Conservation (phyloP, 2,329 filamentous ascomycete species). For the Myotisia sp. region DNA sequence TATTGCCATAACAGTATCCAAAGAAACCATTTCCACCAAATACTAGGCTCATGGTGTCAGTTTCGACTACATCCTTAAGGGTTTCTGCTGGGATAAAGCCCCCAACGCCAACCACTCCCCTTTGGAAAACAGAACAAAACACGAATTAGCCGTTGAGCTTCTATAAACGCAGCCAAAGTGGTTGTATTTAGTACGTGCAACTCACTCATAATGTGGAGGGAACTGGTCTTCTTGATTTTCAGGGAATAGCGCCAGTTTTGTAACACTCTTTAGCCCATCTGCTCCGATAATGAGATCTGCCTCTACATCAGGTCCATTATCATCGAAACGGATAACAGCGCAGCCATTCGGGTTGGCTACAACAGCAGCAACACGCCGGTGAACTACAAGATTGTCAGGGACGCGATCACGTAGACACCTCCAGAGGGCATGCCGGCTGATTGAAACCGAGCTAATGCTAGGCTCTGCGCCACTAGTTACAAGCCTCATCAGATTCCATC, state of each 20-base stretch:
- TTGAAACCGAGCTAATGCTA: constrained; percentile 21
- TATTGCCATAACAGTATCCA: constrained; percentile 31
- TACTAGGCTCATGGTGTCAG: constrained; percentile 29
- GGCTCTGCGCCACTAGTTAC: constrained; percentile 8
- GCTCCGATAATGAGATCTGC: constrained; percentile 32
- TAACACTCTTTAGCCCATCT: constrained; percentile 28
- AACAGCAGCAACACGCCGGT: constrained; percentile 21
- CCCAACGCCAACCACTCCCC: constrained; percentile 33
- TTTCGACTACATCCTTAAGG: constrained; percentile 19
- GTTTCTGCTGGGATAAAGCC: constrained; percentile 27
- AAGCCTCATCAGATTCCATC: constrained; percentile 20
- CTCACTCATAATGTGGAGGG: constrained; percentile 29
- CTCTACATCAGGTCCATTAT: constrained; percentile 20
- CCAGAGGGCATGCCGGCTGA: constrained; percentile 29
- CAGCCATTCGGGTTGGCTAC: constrained; percentile 15
- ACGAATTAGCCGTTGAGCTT: no score
- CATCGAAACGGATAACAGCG: constrained; percentile 22
- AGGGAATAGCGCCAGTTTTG: constrained; percentile 25
- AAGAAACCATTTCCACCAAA: constrained; percentile 39
- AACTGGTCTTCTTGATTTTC: constrained; percentile 21
- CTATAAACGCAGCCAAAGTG: no score
- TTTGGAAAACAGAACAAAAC: no score
- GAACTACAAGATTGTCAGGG: constrained; percentile 21
- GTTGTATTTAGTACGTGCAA: constrained; percentile 2
- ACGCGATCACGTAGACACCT: constrained; percentile 23